These are phyloP conservation scores for Periconia digitata DNA, from an alignment of 2,329 filamentous ascomycete genomes.

Conservation along the genomic window DNA sequence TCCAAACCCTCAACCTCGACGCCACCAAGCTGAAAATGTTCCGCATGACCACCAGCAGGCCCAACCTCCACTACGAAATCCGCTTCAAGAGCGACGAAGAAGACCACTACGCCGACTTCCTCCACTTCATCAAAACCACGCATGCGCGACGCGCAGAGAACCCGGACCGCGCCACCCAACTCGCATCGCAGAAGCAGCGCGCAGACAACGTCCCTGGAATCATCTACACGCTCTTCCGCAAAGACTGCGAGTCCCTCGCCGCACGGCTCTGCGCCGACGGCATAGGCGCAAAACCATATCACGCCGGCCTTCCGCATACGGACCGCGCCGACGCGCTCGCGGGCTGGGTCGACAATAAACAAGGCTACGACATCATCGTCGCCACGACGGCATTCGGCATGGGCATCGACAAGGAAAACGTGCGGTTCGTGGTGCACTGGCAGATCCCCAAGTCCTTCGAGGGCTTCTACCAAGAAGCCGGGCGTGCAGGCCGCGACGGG, in stretches of 20 bases:
- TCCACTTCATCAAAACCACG: slow-evolving; percentile 74
- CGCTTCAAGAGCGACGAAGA: slow-evolving; percentile 78
- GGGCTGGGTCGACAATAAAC: slow-evolving; percentile 71
- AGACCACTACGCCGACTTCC: slow-evolving; percentile 72
- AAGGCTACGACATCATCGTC: slow-evolving; percentile 86
- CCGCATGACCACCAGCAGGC: slow-evolving; percentile 78
- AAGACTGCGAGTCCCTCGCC: slow-evolving; percentile 73
- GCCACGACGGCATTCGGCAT: slow-evolving; percentile 96
- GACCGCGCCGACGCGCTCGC: slow-evolving; percentile 71
- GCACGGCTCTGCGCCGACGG: slow-evolving; percentile 66
- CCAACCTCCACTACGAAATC: slow-evolving; percentile 89
- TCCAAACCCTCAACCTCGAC: slow-evolving; percentile 71
- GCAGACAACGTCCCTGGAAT: slow-evolving; percentile 71
- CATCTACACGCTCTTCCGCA: slow-evolving; percentile 75
- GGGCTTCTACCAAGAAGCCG: slow-evolving; percentile 94
- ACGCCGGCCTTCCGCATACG: slow-evolving; percentile 66
- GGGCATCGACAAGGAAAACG: slow-evolving; percentile 95
- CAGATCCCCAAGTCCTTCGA: slow-evolving; percentile 92
- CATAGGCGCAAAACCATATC: slow-evolving; percentile 73
- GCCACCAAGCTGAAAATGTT: slow-evolving; percentile 68
- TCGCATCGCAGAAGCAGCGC: slow-evolving; percentile 54
- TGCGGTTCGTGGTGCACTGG: slow-evolving; percentile 95
- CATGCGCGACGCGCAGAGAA: slow-evolving; percentile 67
- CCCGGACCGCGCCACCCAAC: slow-evolving; percentile 58
- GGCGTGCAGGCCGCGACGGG: slow-evolving; percentile 85